Base-by-base conservation (phyloP, 2,329 filamentous ascomycete species). In the Allantophomopsis cytisporea region DNA sequence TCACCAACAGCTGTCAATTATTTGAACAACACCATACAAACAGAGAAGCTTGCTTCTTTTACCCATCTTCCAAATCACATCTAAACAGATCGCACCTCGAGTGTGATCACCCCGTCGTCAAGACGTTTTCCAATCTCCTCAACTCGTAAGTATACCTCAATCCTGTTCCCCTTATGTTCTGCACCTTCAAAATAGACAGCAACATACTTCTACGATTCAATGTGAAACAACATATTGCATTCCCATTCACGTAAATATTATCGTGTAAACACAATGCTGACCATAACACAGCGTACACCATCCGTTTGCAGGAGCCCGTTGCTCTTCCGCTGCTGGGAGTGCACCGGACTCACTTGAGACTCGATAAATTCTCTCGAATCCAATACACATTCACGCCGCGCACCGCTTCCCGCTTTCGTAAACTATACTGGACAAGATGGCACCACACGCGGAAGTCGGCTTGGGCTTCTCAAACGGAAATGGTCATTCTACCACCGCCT, bases 101-200 rank as follows among this genome's bases (percentile, higher is more conserved):
- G 50, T 50, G 50, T 51, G 54, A 50, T 59, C 57, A 53, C 48
- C 43, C 60, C 59, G 72, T 69, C 80, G 81, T 74, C 85, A 94
- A 84, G 69, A 94, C 86, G 88, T 95, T 94, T 81, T 89, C 87
- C 73, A 95, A 94, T 69, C 82, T 93, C 56, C 81, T 95, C 54
- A 91, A 91, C 76, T 94, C 87, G 88, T 94, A 75, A 63, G 86
- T 68, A 20, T 35, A 28, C 37, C 23, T 33, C 39, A 17, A 20
- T 31, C 17, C n/a, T 40, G 11, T 10, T 8, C 11, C 23, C 8
- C 11, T 10, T 28, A 8, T 28, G 23, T 28, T 28, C 23, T 28
- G 11, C 23, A 3, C 23, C 23, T 28, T 28, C 23, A 28, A 4
- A 28, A 28, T 28, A 10, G 23, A 8, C 23, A 28, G 23, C 23